These are phyloP conservation scores for Plenodomus lindquistii DNA, from an alignment of 2,329 filamentous ascomycete genomes.

Conservation along the genomic window DNA sequence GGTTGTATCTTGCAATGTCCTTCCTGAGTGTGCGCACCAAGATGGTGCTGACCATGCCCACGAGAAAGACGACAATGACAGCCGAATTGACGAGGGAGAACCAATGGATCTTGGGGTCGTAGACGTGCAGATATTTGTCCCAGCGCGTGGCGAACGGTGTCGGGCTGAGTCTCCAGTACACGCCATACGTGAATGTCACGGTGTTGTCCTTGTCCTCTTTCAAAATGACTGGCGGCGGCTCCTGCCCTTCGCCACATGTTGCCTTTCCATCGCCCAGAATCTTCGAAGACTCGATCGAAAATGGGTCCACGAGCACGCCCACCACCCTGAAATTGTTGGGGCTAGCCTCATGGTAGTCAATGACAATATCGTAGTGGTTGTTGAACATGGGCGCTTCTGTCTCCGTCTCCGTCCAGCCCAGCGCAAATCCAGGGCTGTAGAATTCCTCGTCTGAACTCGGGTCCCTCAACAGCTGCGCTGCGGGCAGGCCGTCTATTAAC, in stretches of 20 bases:
- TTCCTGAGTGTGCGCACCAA: constrained; percentile 85
- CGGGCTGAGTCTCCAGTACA: constrained; percentile 80
- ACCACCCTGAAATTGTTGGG: constrained; percentile 81
- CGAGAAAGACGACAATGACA: constrained; percentile 89
- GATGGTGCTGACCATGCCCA: constrained; percentile 90
- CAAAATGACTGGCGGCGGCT: constrained; percentile 61
- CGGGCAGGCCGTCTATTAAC: constrained; percentile 92
- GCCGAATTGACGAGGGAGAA: constrained; percentile 97
- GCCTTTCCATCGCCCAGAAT: constrained; percentile 57
- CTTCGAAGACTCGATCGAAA: constrained; percentile 66
- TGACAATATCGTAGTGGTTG: constrained; percentile 93
- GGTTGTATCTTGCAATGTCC: constrained; percentile 96
- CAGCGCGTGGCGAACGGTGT: constrained; percentile 96
- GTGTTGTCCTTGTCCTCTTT: constrained; percentile 64
- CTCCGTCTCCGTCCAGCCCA: constrained; percentile 63
- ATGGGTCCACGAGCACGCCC: constrained; percentile 84
- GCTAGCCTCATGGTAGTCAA: constrained; percentile 87
- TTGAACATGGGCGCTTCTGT: constrained; percentile 69
- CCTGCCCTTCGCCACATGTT: constrained; percentile 66
- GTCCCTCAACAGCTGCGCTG: constrained; percentile 81
- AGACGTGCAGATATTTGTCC: constrained; percentile 98
- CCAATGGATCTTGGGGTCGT: constrained; percentile 98
- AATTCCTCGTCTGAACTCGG: constrained; percentile 76
- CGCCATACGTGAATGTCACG: constrained; percentile 88
- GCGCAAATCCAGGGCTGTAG: constrained; percentile 87